A percentile compares a stretch with the other conserved stretches of the same genome.
phyloP scores from a whole-genome alignment of 2,329 filamentous ascomycete genomes.

The Xylariaceae sp. region DNA sequence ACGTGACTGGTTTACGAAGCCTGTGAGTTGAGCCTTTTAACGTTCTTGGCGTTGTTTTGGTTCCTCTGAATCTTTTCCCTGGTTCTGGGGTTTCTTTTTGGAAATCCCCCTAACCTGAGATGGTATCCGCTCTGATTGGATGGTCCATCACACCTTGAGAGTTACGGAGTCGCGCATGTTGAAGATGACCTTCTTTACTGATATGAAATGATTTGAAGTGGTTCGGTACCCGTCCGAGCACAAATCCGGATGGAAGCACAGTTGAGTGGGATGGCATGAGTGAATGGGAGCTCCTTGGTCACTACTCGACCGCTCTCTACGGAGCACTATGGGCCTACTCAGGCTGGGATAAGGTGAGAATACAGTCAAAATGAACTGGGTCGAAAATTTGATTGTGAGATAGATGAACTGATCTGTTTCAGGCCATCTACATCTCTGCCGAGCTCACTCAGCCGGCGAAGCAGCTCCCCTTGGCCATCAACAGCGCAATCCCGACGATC shows the following conservation, averaged over 20 bases:
- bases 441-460: slow-evolving; percentile 47
- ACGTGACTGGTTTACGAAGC: slow-evolving; percentile 46
- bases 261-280: slow-evolving; percentile 46
- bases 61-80: background rate
- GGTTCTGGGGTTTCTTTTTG: no score
- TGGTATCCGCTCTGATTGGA: background rate
- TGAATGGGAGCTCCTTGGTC: slow-evolving; percentile 54
- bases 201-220: slow-evolving; percentile 36
- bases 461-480: slow-evolving; percentile 57
- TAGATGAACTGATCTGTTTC: background rate
- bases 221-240: slow-evolving; percentile 48
- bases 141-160: background rate
- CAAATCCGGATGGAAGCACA: slow-evolving; percentile 44
- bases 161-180: background rate
- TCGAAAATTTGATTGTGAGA: no score
- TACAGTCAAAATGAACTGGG: no score
- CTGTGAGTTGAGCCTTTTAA: slow-evolving; percentile 16
- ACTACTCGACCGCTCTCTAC: slow-evolving; percentile 56
- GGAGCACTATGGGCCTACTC: slow-evolving; percentile 60
- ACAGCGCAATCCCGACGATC: slow-evolving; percentile 55
- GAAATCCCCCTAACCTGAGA: no score
- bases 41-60: background rate
- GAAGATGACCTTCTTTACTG: background rate
- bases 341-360: slow-evolving; percentile 58
- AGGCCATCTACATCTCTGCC: slow-evolving; percentile 52